These are phyloP conservation scores for Deuterostichococcus epilithicus DNA, from an alignment of 139 green algal genomes.

Conservation along the genomic window DNA sequence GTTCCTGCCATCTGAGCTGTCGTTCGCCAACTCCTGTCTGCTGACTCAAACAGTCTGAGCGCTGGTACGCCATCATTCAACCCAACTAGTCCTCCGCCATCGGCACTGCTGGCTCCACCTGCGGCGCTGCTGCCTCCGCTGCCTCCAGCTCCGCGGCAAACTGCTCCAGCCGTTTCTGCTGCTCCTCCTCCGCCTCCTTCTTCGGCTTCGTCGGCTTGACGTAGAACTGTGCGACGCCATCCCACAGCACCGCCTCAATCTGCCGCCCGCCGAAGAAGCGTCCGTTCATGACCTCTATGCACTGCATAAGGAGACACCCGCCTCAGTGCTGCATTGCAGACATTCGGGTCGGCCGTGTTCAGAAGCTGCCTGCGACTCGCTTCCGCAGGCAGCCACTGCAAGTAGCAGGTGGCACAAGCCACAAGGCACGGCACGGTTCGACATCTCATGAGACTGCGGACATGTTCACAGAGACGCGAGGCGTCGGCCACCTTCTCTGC, in stretches of 20 bases:
- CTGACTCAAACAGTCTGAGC: too few relatives aligned
- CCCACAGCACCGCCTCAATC: conserved; percentile 74
- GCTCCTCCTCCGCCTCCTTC: conserved; percentile 72
- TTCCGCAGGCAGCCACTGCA: too few relatives aligned
- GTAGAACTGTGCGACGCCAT: conserved; percentile 83
- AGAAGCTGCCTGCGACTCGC: too few relatives aligned
- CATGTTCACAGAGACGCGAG: not conserved
- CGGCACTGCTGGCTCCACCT: not conserved
- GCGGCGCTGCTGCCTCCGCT: not conserved
- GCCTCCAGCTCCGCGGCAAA: conserved; percentile 71
- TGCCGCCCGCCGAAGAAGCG: conserved; percentile 83
- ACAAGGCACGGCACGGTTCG: too few relatives aligned
- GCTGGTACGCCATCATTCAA: too few relatives aligned
- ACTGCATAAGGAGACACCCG: not conserved
- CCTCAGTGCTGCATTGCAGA: too few relatives aligned
- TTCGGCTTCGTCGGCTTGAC: conserved; percentile 33
- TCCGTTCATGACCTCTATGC: conserved; percentile 68
- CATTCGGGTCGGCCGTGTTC: too few relatives aligned
- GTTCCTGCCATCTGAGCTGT: too few relatives aligned
- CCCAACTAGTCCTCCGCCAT: not conserved
- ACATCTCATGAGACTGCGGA: too few relatives aligned
- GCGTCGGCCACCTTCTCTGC: conserved; percentile 48
- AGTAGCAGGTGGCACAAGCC: too few relatives aligned
- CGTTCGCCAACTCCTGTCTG: too few relatives aligned
- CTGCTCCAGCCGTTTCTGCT: conserved; percentile 68